Evolutionary conservation across 345 rosid genomes (phyloP).

Genomic region (Aurinia saxatilis): DNA sequence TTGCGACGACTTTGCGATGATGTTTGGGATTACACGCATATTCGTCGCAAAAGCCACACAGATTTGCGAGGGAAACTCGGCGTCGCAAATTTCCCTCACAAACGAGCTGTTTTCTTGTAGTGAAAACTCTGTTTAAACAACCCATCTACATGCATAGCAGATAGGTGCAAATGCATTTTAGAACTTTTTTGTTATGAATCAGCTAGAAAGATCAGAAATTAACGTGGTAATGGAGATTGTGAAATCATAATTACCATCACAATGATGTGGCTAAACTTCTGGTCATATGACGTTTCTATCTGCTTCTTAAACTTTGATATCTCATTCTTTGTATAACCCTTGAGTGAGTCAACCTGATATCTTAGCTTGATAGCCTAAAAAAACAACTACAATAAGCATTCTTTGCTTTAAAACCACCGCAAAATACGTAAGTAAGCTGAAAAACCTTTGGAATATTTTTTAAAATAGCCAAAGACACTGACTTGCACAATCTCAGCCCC

Average conservation of each 20-base stretch:
- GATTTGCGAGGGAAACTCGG: no score
- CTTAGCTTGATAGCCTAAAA: slow-evolving; percentile 57
- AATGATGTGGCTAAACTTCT: slow-evolving; percentile 55
- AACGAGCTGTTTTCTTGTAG: no score
- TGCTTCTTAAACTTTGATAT: slow-evolving; percentile 55
- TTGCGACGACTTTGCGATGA: no score
- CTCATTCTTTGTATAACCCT: slow-evolving; percentile 53
- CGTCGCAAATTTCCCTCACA: no score
- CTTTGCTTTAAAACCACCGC: background rate
- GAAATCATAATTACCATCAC: slow-evolving; percentile 28
- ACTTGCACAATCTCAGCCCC: slow-evolving; percentile 72
- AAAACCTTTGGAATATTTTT: background rate
- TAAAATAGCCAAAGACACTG: slow-evolving; percentile 2
- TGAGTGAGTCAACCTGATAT: slow-evolving; percentile 52
- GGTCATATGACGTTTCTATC: slow-evolving; percentile 50
- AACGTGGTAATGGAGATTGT: background rate
- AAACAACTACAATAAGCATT: background rate
- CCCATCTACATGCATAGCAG: background rate
- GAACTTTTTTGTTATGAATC: no score
- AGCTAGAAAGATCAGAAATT: background rate
- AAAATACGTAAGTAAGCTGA: background rate
- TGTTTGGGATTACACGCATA: no score
- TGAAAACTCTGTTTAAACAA: background rate
- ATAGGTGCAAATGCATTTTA: background rate
- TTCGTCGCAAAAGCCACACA: no score